A percentile compares a stretch with the other conserved stretches of the same genome.
phyloP scores from a whole-genome alignment of 176 grass and related monocot genomes.

The Ampelocalamus luodianensis region DNA sequence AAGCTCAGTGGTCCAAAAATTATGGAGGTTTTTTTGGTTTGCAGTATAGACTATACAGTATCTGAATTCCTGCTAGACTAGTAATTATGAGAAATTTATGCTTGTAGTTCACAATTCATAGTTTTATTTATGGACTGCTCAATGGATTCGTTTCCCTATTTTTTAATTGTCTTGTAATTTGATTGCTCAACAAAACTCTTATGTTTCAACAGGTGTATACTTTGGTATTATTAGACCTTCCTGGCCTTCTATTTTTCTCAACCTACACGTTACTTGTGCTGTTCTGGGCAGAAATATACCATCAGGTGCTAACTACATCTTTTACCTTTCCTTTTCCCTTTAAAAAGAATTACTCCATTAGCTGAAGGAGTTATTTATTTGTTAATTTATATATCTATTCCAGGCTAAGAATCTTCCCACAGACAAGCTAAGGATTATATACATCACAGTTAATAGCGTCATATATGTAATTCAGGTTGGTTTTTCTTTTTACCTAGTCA shows the following conservation, averaged over 20 bases:
- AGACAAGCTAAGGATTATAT: constrained; percentile 69
- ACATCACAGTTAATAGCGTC: constrained; percentile 60
- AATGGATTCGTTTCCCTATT: not conserved
- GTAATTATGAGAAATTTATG: constrained; percentile 4
- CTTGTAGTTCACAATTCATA: not conserved
- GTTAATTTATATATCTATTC: constrained; percentile 23
- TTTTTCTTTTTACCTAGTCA: constrained; percentile 13
- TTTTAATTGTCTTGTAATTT: constrained; percentile 13
- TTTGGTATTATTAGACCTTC: constrained; percentile 69
- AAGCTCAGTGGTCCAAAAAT: constrained; percentile 28
- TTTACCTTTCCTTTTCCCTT: constrained; percentile 26
- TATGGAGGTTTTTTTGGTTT: not conserved
- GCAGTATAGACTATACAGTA: not conserved
- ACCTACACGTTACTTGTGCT: constrained; percentile 91
- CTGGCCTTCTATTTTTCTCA: constrained; percentile 91
- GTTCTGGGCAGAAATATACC: constrained; percentile 98
- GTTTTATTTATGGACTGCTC: not conserved
- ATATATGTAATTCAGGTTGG: constrained; percentile 87
- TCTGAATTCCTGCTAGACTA: constrained; percentile 14
- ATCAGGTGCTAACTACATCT: constrained; percentile 61
- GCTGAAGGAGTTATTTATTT: constrained; percentile 18
- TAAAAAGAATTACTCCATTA: not conserved
- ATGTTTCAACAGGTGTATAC: constrained; percentile 68
- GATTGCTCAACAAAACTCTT: constrained; percentile 16
- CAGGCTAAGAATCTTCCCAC: constrained; percentile 80